Percentiles rank a stretch among this genome's conserved stretches.
Evolutionary conservation across 164 flowering plant species (phyloP).

Genomic region (Annona cherimola): DNA sequence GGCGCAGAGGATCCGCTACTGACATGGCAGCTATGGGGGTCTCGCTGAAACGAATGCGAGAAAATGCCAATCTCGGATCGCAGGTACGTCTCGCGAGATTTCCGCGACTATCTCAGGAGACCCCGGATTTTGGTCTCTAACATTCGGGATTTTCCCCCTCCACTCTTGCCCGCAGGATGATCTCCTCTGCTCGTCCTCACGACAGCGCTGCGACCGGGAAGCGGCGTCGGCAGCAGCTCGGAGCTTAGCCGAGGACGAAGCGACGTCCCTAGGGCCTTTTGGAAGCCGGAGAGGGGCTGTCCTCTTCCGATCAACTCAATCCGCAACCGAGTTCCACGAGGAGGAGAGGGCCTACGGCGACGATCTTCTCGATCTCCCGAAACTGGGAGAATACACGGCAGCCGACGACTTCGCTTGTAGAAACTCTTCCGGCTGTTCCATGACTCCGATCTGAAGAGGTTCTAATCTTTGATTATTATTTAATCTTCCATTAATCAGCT

Average conservation of each 20-base stretch:
- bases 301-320: not conserved
- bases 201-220: not conserved
- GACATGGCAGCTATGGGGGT: conserved; percentile 3
- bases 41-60: conserved; percentile 32
- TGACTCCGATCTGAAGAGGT: not conserved
- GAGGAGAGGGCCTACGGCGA: not conserved
- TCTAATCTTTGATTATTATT: not conserved
- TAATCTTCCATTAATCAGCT: not conserved
- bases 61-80: conserved; percentile 24
- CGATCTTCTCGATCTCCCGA: not conserved
- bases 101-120: not conserved
- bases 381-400: not conserved
- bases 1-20: not conserved
- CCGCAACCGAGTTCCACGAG: not conserved
- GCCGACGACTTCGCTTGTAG: not conserved
- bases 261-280: not conserved
- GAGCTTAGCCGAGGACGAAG: not conserved
- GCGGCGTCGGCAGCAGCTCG: not conserved
- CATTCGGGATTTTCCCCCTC: not conserved
- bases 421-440: not conserved
- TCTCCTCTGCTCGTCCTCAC: not conserved
- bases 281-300: not conserved
- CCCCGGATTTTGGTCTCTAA: not conserved
- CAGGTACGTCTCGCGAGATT: conserved; percentile 19
- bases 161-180: not conserved